Percentiles rank a stretch among this genome's conserved stretches.
Evolutionary conservation across 495 filamentous ascomycete genomes (phyloP).

Genomic region (Penicillium cinerascens): DNA sequence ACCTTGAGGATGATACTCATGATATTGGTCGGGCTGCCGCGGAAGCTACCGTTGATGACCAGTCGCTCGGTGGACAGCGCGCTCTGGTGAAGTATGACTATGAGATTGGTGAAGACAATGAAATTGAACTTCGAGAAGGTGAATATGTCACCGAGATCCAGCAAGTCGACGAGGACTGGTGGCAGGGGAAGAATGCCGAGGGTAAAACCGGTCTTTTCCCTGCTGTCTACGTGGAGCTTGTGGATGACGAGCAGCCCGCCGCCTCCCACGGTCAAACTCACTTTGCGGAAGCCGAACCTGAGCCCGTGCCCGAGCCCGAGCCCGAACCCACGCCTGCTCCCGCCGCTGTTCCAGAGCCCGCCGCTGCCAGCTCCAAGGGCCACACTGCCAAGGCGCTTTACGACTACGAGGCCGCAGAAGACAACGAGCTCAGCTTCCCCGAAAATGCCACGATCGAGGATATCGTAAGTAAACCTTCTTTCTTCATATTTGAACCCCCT

Average conservation of each 20-base stretch:
- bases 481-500: background rate
- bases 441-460: conserved; percentile 74
- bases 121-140: conserved; percentile 86
- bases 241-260: conserved; percentile 55
- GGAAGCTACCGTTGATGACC: conserved; percentile 42
- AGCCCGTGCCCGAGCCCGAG: conserved; percentile 14
- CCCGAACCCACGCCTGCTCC: too few relatives aligned
- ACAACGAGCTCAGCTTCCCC: conserved; percentile 93
- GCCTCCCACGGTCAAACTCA: too few relatives aligned
- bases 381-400: conserved; percentile 80
- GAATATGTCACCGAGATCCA: conserved; percentile 93
- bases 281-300: conserved; percentile 13
- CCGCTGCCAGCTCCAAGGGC: conserved; percentile 34
- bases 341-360: conserved; percentile 1
- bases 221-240: conserved; percentile 90
- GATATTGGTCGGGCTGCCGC: conserved; percentile 64
- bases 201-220: conserved; percentile 91
- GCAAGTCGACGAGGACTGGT: conserved; percentile 97
- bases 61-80: conserved; percentile 49
- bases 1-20: conserved; percentile 60
- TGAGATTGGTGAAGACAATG: conserved; percentile 94
- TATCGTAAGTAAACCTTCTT: conserved; percentile 50
- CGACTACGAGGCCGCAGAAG: conserved; percentile 96
- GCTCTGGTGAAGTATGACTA: conserved; percentile 93
- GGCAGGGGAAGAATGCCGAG: conserved; percentile 79